Evolutionary conservation across 306 rosid species (phyloP).

Genomic region (Oemleria cerasiformis): DNA sequence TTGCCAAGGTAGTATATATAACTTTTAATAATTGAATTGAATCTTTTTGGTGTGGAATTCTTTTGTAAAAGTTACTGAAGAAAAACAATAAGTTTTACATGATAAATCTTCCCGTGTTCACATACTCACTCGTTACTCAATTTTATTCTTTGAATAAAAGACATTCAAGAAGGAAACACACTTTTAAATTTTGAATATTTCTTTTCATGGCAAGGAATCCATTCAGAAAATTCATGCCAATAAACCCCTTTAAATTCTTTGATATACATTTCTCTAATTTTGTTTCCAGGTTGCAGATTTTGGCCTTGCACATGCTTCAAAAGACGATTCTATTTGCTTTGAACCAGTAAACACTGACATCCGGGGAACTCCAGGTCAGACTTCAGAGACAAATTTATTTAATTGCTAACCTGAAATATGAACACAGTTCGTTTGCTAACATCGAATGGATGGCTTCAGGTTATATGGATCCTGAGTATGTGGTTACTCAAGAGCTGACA

Average conservation of each 20-base stretch:
- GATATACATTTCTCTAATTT: neutral
- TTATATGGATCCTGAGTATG: conserved; percentile 97
- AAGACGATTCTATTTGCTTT: conserved; percentile 74
- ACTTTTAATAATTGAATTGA: conserved; percentile 1
- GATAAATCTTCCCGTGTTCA: neutral
- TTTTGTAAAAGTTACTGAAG: neutral
- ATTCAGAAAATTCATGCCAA: neutral
- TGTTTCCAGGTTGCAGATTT: conserved; percentile 84
- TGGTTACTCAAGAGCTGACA: conserved; percentile 89
- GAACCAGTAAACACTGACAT: conserved; percentile 83
- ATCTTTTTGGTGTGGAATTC: neutral
- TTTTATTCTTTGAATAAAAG: neutral
- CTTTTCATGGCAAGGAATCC: neutral
- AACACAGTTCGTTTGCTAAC: neutral
- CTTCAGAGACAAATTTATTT: conserved; percentile 1
- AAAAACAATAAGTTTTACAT: neutral
- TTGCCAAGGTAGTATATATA: conserved; percentile 71
- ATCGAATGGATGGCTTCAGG: conserved; percentile 52
- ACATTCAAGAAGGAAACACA: neutral
- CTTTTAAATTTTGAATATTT: neutral
- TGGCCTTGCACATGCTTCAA: conserved; percentile 96
- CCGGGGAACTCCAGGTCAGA: conserved; percentile 87
- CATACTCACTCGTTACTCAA: neutral
- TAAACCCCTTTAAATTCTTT: neutral
- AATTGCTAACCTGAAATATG: conserved; percentile 6